Evolutionary conservation across 2,329 filamentous ascomycete species (phyloP), one percentile per base, ranked within the genome.

Genomic region (Colletotrichum limetticola): DNA sequence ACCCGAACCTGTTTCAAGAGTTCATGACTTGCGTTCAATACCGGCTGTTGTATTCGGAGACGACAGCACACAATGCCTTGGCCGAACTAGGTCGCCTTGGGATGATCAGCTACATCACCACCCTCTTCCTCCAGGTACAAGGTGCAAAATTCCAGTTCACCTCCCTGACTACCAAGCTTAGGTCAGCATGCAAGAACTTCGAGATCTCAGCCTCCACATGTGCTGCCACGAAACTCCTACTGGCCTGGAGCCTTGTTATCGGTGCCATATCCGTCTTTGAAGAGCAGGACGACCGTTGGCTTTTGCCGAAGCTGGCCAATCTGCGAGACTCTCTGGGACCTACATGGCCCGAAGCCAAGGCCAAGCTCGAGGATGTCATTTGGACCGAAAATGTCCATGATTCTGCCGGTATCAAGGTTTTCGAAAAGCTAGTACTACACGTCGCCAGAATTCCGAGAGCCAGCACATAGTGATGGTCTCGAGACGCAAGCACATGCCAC

Each of bases 61-160:
- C 22, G 1, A 6, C 24, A 22, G 14, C 22, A 12, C 28, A 59
- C 9, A 16, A 22, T 32, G 5, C n/a, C 2, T 4, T 74, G 28
- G 22, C 62, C 24, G 71, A 68, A 22, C 22, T 22, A 22, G 55
- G 78, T 14, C 76, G 78, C 0, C 61, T 82, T 1, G 80, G 77
- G 6, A 78, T 82, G n/a, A 63, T 81, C 1, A 76, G 79, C 1
- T 82, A 77, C 37, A 74, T 79, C 35, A 77, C 80, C 0, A 78
- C 78, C 0, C 74, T 80, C 2, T 80, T 80, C 35, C 67, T 80
- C 0, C 74, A 78, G 6, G 68, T 77, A 0, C 6, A 58, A 64
- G 1, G 78, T 76, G 8, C 22, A 12, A 63, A 53, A 49, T 52
- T 79, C 2, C 69, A 67, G 5, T 78, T 77, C 2, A 46, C 64